Percentiles rank a stretch among this genome's conserved stretches.
These are phyloP conservation scores for Mediolabrus comicus DNA, from an alignment of 108 stramenopile species.

Conservation along the genomic window DNA sequence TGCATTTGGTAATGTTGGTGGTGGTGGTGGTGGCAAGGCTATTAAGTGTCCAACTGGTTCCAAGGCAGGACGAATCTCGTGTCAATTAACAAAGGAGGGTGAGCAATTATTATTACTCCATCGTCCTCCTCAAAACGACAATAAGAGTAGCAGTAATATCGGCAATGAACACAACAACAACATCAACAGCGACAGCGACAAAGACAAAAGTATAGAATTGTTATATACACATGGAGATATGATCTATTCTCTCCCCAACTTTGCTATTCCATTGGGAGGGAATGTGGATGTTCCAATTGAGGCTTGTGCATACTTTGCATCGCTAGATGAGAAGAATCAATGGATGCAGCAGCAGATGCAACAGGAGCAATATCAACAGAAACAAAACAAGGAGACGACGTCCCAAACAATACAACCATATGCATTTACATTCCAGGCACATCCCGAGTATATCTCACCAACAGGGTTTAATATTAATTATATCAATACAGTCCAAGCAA, in stretches of 20 bases:
- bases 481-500: conserved; percentile 27
- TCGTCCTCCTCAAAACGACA: background rate
- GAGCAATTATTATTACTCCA: conserved; percentile 8
- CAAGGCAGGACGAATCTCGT: conserved; percentile 2
- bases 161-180: too few relatives aligned
- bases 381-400: background rate
- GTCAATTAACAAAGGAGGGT: conserved; percentile 1
- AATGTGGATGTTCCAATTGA: conserved; percentile 63
- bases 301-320: conserved; percentile 66
- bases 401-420: conserved; percentile 40
- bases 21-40: background rate
- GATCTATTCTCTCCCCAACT: conserved; percentile 63
- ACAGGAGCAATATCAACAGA: background rate
- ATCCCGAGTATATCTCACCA: conserved; percentile 63
- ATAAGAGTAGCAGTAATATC: too few relatives aligned
- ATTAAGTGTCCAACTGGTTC: conserved; percentile 3
- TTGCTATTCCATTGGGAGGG: conserved; percentile 58
- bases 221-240: conserved; percentile 83
- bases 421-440: conserved; percentile 79
- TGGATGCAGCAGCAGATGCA: background rate
- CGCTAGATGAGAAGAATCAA: conserved; percentile 15
- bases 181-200: conserved; percentile 1
- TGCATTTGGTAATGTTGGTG: conserved; percentile 43
- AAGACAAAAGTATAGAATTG: conserved; percentile 31
- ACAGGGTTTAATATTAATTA: conserved; percentile 50